A percentile compares a stretch with the other conserved stretches of the same genome.
Evolutionary conservation across 2,329 filamentous ascomycete species (phyloP).

Genomic region (Tolypocladium pustulatum): DNA sequence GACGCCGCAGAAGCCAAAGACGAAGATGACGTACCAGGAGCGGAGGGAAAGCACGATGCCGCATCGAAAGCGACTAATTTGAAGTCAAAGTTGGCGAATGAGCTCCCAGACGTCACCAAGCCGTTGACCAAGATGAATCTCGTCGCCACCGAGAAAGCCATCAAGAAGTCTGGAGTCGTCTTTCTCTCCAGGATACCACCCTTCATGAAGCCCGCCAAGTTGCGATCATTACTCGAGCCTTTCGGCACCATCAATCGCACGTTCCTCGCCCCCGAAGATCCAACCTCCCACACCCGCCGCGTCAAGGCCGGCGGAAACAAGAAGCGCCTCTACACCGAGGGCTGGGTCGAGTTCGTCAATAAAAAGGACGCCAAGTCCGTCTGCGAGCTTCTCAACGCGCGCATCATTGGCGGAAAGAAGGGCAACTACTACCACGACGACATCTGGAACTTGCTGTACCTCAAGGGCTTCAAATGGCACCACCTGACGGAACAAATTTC

Average conservation of each 20-base stretch:
- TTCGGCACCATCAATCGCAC: slow-evolving; percentile 70
- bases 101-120: slow-evolving; percentile 38
- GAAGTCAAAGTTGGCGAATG: slow-evolving; percentile 18
- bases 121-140: slow-evolving; percentile 58
- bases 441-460: slow-evolving; percentile 74
- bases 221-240: slow-evolving; percentile 63
- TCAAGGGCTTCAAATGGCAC: slow-evolving; percentile 77
- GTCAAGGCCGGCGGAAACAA: slow-evolving; percentile 70
- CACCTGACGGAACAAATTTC: slow-evolving; percentile 67
- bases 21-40: slow-evolving; percentile 10
- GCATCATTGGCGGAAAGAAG: slow-evolving; percentile 75
- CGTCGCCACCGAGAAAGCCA: slow-evolving; percentile 50
- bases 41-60: slow-evolving; percentile 10
- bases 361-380: slow-evolving; percentile 71
- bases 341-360: slow-evolving; percentile 73
- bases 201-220: slow-evolving; percentile 76
- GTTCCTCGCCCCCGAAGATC: slow-evolving; percentile 70
- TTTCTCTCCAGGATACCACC: slow-evolving; percentile 79
- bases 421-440: slow-evolving; percentile 76
- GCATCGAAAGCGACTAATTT: slow-evolving; percentile 7
- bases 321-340: slow-evolving; percentile 71
- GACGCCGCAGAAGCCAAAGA: slow-evolving; percentile 11
- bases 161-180: slow-evolving; percentile 67
- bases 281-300: slow-evolving; percentile 52
- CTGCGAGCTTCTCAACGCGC: slow-evolving; percentile 66